Conservation (phyloP, 2,329 filamentous ascomycete genomes). For the Colletotrichum sp. region DNA sequence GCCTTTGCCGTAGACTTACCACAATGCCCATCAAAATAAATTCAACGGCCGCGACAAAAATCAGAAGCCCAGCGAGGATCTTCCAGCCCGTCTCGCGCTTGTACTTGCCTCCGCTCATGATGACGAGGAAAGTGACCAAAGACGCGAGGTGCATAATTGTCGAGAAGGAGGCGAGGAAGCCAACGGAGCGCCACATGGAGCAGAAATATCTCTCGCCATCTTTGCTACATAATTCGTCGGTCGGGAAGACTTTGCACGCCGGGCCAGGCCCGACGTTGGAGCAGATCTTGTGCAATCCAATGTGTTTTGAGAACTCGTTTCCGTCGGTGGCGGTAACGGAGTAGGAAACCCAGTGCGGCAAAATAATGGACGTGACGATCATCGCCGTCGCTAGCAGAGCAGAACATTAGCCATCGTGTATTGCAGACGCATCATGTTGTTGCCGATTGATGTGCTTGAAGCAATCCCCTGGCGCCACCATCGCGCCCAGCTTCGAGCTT, state of each 20-base stretch:
- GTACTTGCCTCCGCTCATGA: conserved; percentile 79
- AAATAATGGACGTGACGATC: conserved; percentile 71
- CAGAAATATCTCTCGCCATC: conserved; percentile 77
- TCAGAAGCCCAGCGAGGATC: conserved; percentile 69
- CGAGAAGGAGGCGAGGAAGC: conserved; percentile 86
- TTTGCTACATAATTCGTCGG: conserved; percentile 68
- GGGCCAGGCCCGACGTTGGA: conserved; percentile 65
- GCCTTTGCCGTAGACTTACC: conserved; percentile 56
- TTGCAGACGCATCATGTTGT: background rate
- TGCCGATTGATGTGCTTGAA: background rate
- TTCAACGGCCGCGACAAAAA: conserved; percentile 70
- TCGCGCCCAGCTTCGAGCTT: background rate
- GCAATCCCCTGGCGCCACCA: background rate
- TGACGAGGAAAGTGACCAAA: conserved; percentile 78
- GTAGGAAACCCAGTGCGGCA: conserved; percentile 76
- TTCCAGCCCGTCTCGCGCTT: conserved; percentile 86
- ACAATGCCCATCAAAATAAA: conserved; percentile 82
- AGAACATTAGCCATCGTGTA: conserved; percentile 31
- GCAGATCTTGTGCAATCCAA: conserved; percentile 85
- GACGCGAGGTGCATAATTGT: conserved; percentile 82
- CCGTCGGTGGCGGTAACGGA: conserved; percentile 54
- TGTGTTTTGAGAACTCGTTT: conserved; percentile 58
- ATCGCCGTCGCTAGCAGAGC: conserved; percentile 65
- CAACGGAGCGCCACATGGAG: conserved; percentile 87
- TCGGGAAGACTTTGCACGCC: conserved; percentile 70